Conservation (phyloP, 345 rosid species). For the Psidium friedrichsthalianum region DNA sequence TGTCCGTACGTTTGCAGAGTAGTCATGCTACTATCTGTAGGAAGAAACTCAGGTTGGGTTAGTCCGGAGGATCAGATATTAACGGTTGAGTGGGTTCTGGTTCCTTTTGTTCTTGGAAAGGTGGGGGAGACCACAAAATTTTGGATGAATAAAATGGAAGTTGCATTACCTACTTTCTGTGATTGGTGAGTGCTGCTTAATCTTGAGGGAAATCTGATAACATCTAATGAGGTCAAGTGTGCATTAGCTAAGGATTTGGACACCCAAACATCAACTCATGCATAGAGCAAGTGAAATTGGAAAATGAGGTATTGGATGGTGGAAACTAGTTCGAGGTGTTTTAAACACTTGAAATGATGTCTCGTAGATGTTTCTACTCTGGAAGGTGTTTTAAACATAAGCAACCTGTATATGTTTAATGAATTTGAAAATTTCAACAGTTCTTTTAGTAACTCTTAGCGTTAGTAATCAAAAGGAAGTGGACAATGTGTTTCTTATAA, state of each 20-base stretch:
- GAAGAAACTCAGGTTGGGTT: background rate
- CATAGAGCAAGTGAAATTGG: background rate
- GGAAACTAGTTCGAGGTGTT: background rate
- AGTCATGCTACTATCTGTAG: background rate
- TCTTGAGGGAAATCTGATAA: background rate
- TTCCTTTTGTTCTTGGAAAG: background rate
- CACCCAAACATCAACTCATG: background rate
- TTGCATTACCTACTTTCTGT: background rate
- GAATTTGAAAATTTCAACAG: background rate
- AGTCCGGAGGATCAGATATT: background rate
- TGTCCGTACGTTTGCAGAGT: background rate
- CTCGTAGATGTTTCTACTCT: background rate
- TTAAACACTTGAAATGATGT: background rate
- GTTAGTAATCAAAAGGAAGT: background rate
- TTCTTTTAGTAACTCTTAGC: background rate
- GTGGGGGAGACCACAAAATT: background rate
- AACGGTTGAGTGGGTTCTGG: background rate
- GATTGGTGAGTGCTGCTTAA: background rate
- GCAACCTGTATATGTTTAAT: background rate
- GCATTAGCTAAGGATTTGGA: background rate
- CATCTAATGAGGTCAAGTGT: background rate
- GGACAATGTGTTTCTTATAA: background rate
- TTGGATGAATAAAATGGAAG: background rate
- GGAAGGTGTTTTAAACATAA: background rate
- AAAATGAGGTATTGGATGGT: background rate